Evolutionary conservation across 2,329 filamentous ascomycete species (phyloP), one percentile per base, ranked within the genome.

Genomic region (Aspergillus puulaauensis): DNA sequence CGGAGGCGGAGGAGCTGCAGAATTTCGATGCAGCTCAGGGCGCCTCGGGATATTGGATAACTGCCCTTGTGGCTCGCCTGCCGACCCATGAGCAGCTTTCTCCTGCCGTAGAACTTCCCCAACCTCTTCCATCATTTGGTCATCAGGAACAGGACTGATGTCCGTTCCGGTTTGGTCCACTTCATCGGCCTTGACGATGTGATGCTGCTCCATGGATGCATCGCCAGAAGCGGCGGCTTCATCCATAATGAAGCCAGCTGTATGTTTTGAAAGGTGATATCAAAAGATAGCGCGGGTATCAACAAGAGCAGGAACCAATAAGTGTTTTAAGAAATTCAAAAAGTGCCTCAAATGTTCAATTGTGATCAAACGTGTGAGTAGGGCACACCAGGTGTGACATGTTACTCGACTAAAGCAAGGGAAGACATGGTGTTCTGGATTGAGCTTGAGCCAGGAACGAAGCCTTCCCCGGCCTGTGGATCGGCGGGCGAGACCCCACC

Each of bases 111-210:
- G 63, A 27, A 69, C 70, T 57, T 77, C 71, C 3, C 70, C 71
- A 19, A 77, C 69, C 55, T 75, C 70, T 52, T 75, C 73, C 71
- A 78, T 71, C 54, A 78, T 66, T 61, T 76, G 73, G 43, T 77
- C 76, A 57, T 78, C 75, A 21, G 76, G 70, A n/a, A 78, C 69
- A 21, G 77, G 68, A 4, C 71, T 73, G 41, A 81, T 80, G 58
- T 79, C 76, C 24, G 77, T 75, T 43, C 79, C 78, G 9, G 74
- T 74, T 60, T 79, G 76, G 57, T 81, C 79, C 23, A 81, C 72
- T 61, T 81, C 79, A 66, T 81, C 79, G 14, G 79, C 79, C 61
- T 75, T 79, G 40, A 81, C 76, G 53, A 81, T 74, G 48, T 76
- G 73, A 43, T 76, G 73, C 37, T 73, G 71, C 35, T 68, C 59